Conservation (phyloP, 2,329 filamentous ascomycete species). For the Colletotrichum camelliae region DNA sequence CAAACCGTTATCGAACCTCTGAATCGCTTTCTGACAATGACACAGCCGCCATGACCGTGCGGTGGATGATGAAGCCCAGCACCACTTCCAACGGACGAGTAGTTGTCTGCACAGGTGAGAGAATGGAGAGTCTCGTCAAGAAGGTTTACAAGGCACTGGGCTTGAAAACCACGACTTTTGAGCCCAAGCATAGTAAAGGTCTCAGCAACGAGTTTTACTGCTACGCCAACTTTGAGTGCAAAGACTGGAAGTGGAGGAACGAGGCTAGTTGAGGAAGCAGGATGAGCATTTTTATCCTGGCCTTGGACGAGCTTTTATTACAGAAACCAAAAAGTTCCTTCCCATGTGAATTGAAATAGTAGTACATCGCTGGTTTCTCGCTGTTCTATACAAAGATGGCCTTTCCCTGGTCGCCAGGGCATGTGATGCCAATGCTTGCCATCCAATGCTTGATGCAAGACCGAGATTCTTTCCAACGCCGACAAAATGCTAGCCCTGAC, state of each 20-base stretch:
- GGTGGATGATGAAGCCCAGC: slow-evolving; percentile 67
- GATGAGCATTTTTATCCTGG: not conserved
- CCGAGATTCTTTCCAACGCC: slow-evolving; percentile 20
- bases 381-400: slow-evolving; percentile 13
- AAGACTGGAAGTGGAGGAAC: slow-evolving; percentile 48
- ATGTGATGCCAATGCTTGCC: not conserved
- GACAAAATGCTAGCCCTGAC: slow-evolving; percentile 2
- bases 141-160: slow-evolving; percentile 72
- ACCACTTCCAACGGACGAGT: slow-evolving; percentile 40
- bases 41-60: slow-evolving; percentile 72
- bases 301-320: not conserved
- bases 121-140: slow-evolving; percentile 69
- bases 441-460: slow-evolving; percentile 7
- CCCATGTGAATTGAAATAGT: not conserved
- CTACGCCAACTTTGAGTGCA: slow-evolving; percentile 78
- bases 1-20: not conserved
- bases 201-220: slow-evolving; percentile 83
- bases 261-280: slow-evolving; percentile 18
- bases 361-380: slow-evolving; percentile 6
- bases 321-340: not conserved
- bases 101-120: slow-evolving; percentile 78
- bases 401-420: not conserved
- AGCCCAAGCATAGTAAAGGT: slow-evolving; percentile 72
- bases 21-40: not conserved
- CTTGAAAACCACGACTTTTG: slow-evolving; percentile 69